Conservation (phyloP, 2,329 filamentous ascomycete genomes). For the Penicillium hordei region DNA sequence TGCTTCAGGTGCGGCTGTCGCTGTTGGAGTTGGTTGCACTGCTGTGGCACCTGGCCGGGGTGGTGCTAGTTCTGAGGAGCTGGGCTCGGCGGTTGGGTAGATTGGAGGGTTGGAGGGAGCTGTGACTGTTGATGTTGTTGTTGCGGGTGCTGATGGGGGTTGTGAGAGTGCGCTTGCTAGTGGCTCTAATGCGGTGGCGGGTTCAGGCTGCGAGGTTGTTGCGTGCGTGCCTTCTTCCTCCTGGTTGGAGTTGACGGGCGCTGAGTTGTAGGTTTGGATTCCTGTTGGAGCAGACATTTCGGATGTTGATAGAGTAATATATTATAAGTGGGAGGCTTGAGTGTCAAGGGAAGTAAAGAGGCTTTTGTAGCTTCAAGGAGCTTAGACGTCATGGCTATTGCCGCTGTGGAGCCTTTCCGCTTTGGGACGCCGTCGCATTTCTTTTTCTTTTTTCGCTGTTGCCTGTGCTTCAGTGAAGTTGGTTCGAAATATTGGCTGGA, state of each 20-base stretch:
- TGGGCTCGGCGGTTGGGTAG: not conserved
- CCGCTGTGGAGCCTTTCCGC: constrained; percentile 22
- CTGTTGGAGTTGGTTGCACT: constrained; percentile 1
- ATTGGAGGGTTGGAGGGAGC: not conserved
- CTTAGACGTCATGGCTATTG: constrained; percentile 22
- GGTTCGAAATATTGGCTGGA: not conserved
- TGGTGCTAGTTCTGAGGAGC: constrained; percentile 31
- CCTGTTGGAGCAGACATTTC: constrained; percentile 25
- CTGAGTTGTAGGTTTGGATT: constrained; percentile 29
- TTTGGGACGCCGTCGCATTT: not conserved
- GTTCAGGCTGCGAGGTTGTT: constrained; percentile 21
- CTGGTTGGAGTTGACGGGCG: constrained; percentile 28
- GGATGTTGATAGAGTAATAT: not conserved
- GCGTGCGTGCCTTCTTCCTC: constrained; percentile 16
- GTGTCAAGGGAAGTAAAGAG: not conserved
- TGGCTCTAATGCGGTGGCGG: constrained; percentile 23
- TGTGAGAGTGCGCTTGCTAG: constrained; percentile 11
- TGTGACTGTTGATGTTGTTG: constrained; percentile 22
- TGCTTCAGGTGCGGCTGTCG: constrained; percentile 8
- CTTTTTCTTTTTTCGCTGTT: not conserved
- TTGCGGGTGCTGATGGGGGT: constrained; percentile 34
- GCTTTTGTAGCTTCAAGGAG: constrained; percentile 13
- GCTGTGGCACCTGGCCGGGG: constrained; percentile 40
- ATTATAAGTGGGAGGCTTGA: not conserved
- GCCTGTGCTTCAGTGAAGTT: not conserved